Percentiles rank a stretch among this genome's conserved stretches.
Evolutionary conservation across 2,329 filamentous ascomycete species (phyloP).

Genomic region (Fusarium dimerum): DNA sequence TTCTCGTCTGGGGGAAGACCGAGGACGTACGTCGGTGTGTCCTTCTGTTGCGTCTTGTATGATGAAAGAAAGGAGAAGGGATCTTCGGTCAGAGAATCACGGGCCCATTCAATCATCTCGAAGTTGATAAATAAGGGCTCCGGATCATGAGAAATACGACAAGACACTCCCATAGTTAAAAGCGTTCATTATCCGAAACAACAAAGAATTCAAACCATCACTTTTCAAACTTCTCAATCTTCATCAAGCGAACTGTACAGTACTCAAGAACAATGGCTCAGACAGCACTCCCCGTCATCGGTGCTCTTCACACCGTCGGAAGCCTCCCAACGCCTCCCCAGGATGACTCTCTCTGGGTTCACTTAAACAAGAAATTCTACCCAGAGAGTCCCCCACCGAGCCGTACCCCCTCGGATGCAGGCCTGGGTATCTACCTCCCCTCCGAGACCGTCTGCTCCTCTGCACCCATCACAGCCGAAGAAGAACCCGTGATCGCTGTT

Average conservation of each 20-base stretch:
- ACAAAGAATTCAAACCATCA: not conserved
- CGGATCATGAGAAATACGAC: not conserved
- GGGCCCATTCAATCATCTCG: not conserved
- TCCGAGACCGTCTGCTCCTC: not conserved
- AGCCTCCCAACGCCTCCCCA: slow-evolving; percentile 1
- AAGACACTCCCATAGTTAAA: not conserved
- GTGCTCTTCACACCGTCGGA: not conserved
- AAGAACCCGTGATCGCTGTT: slow-evolving; percentile 42
- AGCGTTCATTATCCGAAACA: not conserved
- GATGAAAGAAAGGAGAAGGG: not conserved
- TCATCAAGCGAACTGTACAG: not conserved
- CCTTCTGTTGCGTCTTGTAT: not conserved
- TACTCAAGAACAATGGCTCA: slow-evolving; percentile 4
- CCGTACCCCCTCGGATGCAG: slow-evolving; percentile 5
- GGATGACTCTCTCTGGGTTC: slow-evolving; percentile 7
- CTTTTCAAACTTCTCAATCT: not conserved
- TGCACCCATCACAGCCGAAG: not conserved
- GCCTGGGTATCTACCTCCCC: not conserved
- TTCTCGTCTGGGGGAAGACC: not conserved
- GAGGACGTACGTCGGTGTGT: too few species aligned
- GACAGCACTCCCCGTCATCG: not conserved
- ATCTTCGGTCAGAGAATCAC: not conserved
- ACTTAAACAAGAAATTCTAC: slow-evolving; percentile 9
- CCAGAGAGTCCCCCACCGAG: slow-evolving; percentile 15
- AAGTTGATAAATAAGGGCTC: too few species aligned